Evolutionary conservation across 2,329 filamentous ascomycete genomes (phyloP), one percentile per base, ranked within the genome.

Genomic region (Aspergillus fructus): DNA sequence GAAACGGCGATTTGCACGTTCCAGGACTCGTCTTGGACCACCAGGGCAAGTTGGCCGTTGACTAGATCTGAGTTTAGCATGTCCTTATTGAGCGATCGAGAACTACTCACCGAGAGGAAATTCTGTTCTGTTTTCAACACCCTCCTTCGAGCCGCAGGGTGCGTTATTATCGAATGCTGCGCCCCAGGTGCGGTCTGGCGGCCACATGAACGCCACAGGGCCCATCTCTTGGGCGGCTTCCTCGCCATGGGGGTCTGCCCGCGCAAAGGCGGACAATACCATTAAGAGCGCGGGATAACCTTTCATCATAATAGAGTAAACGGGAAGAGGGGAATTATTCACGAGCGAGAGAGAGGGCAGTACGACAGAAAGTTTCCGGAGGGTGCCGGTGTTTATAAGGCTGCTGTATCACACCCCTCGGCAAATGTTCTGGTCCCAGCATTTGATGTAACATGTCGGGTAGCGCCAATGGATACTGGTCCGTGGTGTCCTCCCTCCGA

Each of bases 151-250:
- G 52, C 85, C 84, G 64, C 85, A 87, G 0, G 85, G 85, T 6
- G 79, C 75, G 5, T 68, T 81, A 64, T 86, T 86, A 65, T 87
- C 84, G 39, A 78, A 71, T 12, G 76, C 75, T 30, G 78, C 81
- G 49, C 75, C 75, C 83, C 84, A 88, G 41, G 75, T 72, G 51
- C 84, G 76, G 68, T 86, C 83, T 13, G 76, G 66, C 4, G 84
- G 85, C 84, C 84, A 87, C 70, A 86, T 74, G 66, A 87, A 85
- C 9, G 81, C 82, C 19, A 83, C 83, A 7, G 83, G 83, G 11
- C 83, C 84, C 80, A 83, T 83, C 13, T 69, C 63, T 40, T 64
- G 52, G 13, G 62, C 61, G 45, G 64, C 68, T 6, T 56, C 55
- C 42, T 56, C 55, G 12, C 55, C 55, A 37, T 56, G 55, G 24